Evolutionary conservation across 495 filamentous ascomycete genomes (phyloP), one percentile per base, ranked within the genome.

Genomic region (Clavariopsis aquatica): DNA sequence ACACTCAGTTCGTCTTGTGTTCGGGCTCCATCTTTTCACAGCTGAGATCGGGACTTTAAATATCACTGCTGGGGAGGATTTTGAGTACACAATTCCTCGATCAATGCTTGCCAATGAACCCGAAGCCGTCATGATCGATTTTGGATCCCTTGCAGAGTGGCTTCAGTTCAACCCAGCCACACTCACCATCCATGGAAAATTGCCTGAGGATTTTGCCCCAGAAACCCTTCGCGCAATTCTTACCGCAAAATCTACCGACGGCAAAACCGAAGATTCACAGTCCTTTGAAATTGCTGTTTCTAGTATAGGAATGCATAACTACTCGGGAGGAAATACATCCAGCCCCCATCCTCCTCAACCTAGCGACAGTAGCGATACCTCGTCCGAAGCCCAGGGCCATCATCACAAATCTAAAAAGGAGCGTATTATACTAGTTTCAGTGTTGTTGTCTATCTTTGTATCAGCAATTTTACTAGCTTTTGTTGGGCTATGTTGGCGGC

Each of bases 41-140:
- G 72, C 75, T 24, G 71, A 71, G 6, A 66, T 83, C 61, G 70
- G 78, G 63, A 71, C 55, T 70, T 73, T 82, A 17, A 83, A 87
- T 65, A 79, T 84, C 0, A 85, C 82, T 0, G 76, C 84, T 15
- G 91, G 91, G 3, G 69, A 84, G 47, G 75, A 80, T 27, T 92
- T 96, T 62, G 77, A 71, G 17, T 88, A 89, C 51, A 78, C 82
- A 4, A 79, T 96, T 36, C 78, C 84, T 56, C 73, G 79, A 28
- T 82, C 82, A 23, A 66, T 89, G 20, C 69, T 84, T 13, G 78
- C 77, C 26, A 77, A 81, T 10, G 72, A 76, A 24, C 79, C 84
- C 60, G 81, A 83, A 0, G 75, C 81, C 22, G 69, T 93, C 0
- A 79, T 79, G 13, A 74, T 89, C 1, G 73, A 83, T 47, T 66